These are phyloP conservation scores for Corylus heterophylla DNA, from an alignment of 306 rosid genomes.

Conservation along the genomic window DNA sequence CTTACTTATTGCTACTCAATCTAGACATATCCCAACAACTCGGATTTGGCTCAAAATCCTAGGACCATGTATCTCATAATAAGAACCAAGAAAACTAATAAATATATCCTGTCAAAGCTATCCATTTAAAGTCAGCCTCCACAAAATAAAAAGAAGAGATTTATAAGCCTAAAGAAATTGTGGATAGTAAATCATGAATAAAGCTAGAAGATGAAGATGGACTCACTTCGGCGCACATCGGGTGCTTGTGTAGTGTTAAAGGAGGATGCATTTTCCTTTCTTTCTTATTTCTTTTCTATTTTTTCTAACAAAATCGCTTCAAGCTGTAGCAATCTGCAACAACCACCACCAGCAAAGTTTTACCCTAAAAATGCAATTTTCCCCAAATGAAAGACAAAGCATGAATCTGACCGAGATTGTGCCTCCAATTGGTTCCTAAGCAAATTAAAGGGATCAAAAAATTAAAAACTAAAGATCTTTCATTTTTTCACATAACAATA, in stretches of 20 bases:
- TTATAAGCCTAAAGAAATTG: too few relatives aligned
- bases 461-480: background rate
- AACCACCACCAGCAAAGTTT: background rate
- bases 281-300: background rate
- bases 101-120: too few relatives aligned
- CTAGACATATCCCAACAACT: background rate
- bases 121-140: too few relatives aligned
- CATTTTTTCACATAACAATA: too few relatives aligned
- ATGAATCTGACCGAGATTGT: background rate
- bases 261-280: conserved; percentile 81
- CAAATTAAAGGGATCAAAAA: background rate
- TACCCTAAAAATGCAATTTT: background rate
- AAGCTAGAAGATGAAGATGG: background rate
- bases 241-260: conserved; percentile 87
- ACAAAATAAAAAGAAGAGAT: too few relatives aligned
- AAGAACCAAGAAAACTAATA: too few relatives aligned
- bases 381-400: background rate
- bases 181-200: too few relatives aligned
- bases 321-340: conserved; percentile 34
- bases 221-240: conserved; percentile 89
- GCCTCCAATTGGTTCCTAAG: background rate
- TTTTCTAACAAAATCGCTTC: conserved; percentile 17
- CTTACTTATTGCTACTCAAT: background rate
- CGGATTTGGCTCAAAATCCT: too few relatives aligned
- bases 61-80: too few relatives aligned